Conservation (phyloP, 495 filamentous ascomycete genomes). For the Penicillium robsamsonii region DNA sequence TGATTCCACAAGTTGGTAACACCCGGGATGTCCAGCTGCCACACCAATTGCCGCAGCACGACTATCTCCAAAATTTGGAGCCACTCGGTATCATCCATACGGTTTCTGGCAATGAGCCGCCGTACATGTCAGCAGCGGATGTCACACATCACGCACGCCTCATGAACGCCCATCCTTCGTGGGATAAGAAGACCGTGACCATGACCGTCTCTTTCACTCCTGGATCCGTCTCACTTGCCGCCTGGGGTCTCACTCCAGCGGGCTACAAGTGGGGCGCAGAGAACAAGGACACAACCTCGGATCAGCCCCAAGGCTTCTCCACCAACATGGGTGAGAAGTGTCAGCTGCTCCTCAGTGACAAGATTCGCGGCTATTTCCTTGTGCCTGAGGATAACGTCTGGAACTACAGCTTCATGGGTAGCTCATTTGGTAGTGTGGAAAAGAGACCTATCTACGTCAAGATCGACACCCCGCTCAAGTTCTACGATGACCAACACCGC, state of each 20-base stretch:
- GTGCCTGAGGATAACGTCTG: conserved; percentile 88
- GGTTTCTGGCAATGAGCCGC: conserved; percentile 87
- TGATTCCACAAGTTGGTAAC: conserved; percentile 95
- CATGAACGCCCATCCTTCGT: conserved; percentile 76
- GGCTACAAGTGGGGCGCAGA: conserved; percentile 98
- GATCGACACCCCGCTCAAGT: conserved; percentile 83
- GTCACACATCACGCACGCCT: conserved; percentile 89
- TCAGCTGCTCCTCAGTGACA: conserved; percentile 86
- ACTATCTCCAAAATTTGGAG: conserved; percentile 83
- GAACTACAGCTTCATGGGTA: conserved; percentile 99
- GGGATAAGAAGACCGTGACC: conserved; percentile 94
- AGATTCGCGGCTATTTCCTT: conserved; percentile 91
- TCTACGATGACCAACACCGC: conserved; percentile 92
- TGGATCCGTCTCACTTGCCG: conserved; percentile 92
- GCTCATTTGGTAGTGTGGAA: conserved; percentile 78
- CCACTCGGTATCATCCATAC: conserved; percentile 96
- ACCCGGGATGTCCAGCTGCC: conserved; percentile 89
- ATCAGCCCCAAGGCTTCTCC: conserved; percentile 90
- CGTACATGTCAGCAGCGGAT: conserved; percentile 92
- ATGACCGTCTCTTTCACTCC: conserved; percentile 98
- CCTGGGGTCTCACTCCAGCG: conserved; percentile 84
- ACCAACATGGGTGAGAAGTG: conserved; percentile 94
- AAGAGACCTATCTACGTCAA: conserved; percentile 89
- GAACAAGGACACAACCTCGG: conserved; percentile 87
- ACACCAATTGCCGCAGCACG: conserved; percentile 89